Evolutionary conservation across 139 green algal genomes (phyloP).

Genomic region (Micractinium sp.): DNA sequence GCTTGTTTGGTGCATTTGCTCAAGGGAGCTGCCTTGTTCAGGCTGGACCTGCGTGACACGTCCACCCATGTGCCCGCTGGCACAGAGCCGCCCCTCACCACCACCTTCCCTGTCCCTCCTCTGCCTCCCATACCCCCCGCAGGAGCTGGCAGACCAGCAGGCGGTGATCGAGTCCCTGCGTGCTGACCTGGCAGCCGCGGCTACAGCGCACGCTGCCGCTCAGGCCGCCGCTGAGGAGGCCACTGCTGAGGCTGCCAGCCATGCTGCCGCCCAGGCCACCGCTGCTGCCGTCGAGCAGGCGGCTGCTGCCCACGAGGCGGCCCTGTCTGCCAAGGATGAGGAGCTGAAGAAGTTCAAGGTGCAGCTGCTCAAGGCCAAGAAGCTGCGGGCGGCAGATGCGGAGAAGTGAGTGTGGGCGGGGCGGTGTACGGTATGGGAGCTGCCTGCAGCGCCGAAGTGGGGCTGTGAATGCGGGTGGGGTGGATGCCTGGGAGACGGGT

Average conservation of each 20-base stretch:
- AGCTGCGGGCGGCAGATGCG: constrained; percentile 26
- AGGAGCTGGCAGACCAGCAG: constrained; percentile 23
- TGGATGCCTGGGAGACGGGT: too few species aligned
- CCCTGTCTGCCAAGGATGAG: constrained; percentile 8
- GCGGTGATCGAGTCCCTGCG: background rate
- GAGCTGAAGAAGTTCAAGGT: constrained; percentile 42
- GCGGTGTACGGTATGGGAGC: background rate
- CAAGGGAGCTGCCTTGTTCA: background rate
- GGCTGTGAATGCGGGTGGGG: too few species aligned
- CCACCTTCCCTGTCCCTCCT: background rate
- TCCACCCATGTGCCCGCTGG: background rate
- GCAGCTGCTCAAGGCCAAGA: constrained; percentile 43
- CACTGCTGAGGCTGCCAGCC: background rate
- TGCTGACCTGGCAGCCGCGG: background rate
- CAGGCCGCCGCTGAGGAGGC: background rate
- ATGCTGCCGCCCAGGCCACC: background rate
- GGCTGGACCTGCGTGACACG: background rate
- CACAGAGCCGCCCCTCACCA: background rate
- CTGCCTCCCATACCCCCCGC: background rate
- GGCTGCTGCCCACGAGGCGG: background rate
- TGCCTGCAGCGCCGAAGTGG: background rate
- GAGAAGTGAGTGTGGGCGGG: background rate
- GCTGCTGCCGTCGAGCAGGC: background rate
- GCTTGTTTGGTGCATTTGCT: background rate
- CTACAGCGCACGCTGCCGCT: background rate